These are phyloP conservation scores for Omphalea diandra DNA, from an alignment of 441 rosid genomes.

Conservation along the genomic window DNA sequence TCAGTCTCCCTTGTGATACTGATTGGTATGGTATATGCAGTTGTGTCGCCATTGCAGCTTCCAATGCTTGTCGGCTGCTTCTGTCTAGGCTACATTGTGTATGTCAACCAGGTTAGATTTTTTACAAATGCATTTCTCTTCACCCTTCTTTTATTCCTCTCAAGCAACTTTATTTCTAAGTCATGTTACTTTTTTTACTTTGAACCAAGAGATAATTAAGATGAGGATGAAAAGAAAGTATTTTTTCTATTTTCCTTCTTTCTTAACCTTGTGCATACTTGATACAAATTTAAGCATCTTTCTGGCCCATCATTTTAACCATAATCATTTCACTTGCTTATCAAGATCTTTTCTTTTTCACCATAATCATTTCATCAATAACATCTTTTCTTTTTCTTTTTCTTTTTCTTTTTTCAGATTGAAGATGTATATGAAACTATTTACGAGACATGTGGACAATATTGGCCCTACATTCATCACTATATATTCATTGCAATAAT, in stretches of 20 bases:
- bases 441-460: slow-evolving; percentile 76
- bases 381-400: neutral
- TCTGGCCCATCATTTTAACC: neutral
- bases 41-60: slow-evolving; percentile 74
- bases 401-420: slow-evolving; percentile 43
- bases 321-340: too few species aligned
- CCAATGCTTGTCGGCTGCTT: slow-evolving; percentile 82
- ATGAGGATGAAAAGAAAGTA: neutral
- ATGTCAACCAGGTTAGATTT: slow-evolving; percentile 67
- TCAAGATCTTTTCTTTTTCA: neutral
- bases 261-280: neutral
- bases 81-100: slow-evolving; percentile 72
- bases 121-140: neutral
- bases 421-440: slow-evolving; percentile 67
- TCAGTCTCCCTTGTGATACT: slow-evolving; percentile 61
- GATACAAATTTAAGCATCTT: neutral
- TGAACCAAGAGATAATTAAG: neutral
- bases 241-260: neutral
- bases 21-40: slow-evolving; percentile 82
- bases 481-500: slow-evolving; percentile 58
- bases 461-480: slow-evolving; percentile 85
- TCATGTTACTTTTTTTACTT: neutral
- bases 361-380: neutral
- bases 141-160: neutral
- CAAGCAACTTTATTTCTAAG: neutral